Evolutionary conservation across 1,284 basidiomycete species (phyloP), one percentile per base, ranked within the genome.

Genomic region (Fomitopsis schrenkii): DNA sequence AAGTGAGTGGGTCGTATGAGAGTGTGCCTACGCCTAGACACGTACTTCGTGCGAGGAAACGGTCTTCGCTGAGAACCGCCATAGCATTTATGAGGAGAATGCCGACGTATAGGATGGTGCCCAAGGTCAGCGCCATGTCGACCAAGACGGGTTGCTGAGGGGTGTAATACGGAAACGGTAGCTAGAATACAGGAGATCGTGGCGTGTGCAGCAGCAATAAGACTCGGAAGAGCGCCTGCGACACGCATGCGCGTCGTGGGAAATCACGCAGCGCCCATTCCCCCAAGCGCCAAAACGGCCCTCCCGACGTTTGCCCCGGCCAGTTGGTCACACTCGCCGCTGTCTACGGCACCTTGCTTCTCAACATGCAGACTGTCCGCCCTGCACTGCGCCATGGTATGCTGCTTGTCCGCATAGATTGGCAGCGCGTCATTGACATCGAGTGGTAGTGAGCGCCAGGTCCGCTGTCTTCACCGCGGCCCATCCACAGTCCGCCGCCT

Each of bases 41-140:
- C 91, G 70, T 73, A 98, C 97, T 95, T 74, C 91, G 82, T 26
- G 94, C 92, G 53, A 98, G 85, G 75, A 98, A 98, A 1, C 96
- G 85, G 69, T 98, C 96, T 76, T 98, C 96, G 71, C 90, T 97
- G 59, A 98, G 81, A 62, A 98, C 90, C 8, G 96, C 96, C 71
- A 98, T 85, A 35, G 94, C 93, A 75, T 98, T 98, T 66, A 95
- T 88, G 72, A 98, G 80, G 45, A 98, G 86, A 17, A 98, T 77
- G 38, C 82, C 75, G 60, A 90, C 85, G 74, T 93, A 90, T 67
- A 93, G 75, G 65, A 92, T 81, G 15, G 83, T 84, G 52, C 90
- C 90, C 57, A 93, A 74, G 55, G 78, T 70, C 63, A 80, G 75
- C 71, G 83, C 78, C 72, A 80, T 82, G 58, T 38, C 33, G 15